Base-by-base conservation (phyloP, 2,329 filamentous ascomycete genomes). In the Phialophora expanda region DNA sequence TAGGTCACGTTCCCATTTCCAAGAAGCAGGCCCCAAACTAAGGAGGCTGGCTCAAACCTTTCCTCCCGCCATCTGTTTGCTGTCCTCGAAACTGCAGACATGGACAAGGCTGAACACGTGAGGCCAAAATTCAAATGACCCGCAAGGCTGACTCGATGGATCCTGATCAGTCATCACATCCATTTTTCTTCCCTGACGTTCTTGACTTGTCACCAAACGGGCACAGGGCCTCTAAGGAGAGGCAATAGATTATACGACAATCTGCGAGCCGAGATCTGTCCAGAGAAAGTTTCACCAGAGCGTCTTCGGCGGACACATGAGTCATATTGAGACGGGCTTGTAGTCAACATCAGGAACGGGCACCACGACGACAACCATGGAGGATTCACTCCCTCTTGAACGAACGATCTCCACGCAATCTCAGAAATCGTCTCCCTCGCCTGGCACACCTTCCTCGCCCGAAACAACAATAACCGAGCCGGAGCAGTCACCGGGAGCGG, bases 391-490 rank as follows among this genome's bases (percentile, higher is more conserved):
- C 24, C 28, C 53, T 55, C 53, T 34, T 20, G 53, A 32, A 30
- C 53, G 24, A 11, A 28, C 48, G 4, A 26, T 20, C 8, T 22
- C 53, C 11, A 55, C 53, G 26, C 24, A 55, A 17, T 61, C 63
- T 20, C 53, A 38, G 26, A 32, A 51, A 3, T 65, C 66, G 8
- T 48, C 57, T 1, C 46, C 53, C 32, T 53, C 61, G 14, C 38
- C 38, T 7, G 38, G 17, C 17, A 24, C 46, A 11, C 56, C 57
- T 20, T 64, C 59, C 17, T 62, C 68, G 32, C 58, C 69, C 1
- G 63, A 62, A 2, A 69, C 68, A 1, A 66, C 61, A 48, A 56
- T 67, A 28, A 71, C 71, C 1, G 70, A 65, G 34, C 68, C 65
- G 12, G 71, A 71, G 22, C 60, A 64, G 58, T 63, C 64, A 12